Conservation (phyloP, 78 protist genomes). For the Protostelium mycophagum region DNA sequence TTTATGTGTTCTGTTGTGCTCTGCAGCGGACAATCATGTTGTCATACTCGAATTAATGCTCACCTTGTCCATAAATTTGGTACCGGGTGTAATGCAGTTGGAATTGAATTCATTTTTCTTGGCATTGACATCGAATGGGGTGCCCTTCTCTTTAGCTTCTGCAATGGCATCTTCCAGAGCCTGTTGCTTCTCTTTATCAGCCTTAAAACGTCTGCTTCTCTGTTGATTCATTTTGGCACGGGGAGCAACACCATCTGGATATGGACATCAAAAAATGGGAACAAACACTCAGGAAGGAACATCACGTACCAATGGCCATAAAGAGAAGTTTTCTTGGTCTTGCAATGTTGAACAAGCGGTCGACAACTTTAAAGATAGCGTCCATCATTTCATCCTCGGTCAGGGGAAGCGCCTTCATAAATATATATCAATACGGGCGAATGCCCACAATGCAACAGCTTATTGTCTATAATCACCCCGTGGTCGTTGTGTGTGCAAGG, state of each 20-base stretch:
- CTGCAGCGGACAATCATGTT: too few species aligned
- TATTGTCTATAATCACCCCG: conserved; percentile 7
- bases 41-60: too few species aligned
- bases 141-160: conserved; percentile 2
- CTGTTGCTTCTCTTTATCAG: conserved; percentile 5
- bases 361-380: conserved; percentile 77
- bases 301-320: conserved; percentile 77
- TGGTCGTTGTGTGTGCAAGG: conserved; percentile 84
- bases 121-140: conserved; percentile 7
- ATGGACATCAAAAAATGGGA: not conserved
- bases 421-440: not conserved
- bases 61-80: conserved; percentile 86
- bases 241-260: conserved; percentile 93
- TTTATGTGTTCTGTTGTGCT: too few species aligned
- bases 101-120: conserved; percentile 57
- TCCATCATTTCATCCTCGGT: conserved; percentile 69
- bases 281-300: not conserved
- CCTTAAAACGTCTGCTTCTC: conserved; percentile 89
- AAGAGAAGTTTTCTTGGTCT: conserved; percentile 81
- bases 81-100: conserved; percentile 96
- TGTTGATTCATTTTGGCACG: conserved; percentile 97
- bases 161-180: conserved; percentile 40
- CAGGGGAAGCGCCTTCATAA: not conserved
- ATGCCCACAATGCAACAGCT: not conserved
- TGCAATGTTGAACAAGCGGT: conserved; percentile 76